Percentiles rank a stretch among this genome's conserved stretches.
Conservation (phyloP, 441 rosid species). For the Populus trichocarpa region DNA sequence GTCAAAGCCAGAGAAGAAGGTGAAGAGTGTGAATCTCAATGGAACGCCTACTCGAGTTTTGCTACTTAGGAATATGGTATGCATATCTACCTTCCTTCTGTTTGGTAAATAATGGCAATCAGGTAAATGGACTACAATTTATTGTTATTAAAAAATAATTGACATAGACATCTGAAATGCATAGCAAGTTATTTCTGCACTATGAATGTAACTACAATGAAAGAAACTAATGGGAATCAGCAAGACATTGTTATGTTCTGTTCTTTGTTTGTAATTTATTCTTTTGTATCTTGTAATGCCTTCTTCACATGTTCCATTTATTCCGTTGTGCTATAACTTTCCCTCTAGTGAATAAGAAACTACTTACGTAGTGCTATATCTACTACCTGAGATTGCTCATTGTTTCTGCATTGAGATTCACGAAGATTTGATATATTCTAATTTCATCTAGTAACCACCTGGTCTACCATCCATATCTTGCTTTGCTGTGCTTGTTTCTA, state of each 20-base stretch:
- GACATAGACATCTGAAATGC: neutral
- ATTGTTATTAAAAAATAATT: neutral
- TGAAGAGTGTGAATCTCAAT: slow-evolving; percentile 75
- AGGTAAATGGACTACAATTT: neutral
- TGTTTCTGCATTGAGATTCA: neutral
- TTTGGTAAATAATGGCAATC: neutral
- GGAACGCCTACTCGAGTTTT: slow-evolving; percentile 85
- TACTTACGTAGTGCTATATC: neutral
- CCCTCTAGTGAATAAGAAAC: neutral
- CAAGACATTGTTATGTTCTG: neutral
- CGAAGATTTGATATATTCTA: neutral
- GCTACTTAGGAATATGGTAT: slow-evolving; percentile 91
- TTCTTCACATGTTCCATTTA: neutral
- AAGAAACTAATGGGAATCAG: neutral
- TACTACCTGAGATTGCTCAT: neutral
- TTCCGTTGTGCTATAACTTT: neutral
- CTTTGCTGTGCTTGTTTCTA: neutral
- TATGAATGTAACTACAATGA: neutral
- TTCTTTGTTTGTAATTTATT: neutral
- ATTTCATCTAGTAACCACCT: neutral
- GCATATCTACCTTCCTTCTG: neutral
- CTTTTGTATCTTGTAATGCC: neutral
- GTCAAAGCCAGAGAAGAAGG: slow-evolving; percentile 47
- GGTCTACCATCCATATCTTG: neutral
- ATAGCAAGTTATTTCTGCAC: neutral